phyloP scores from a whole-genome alignment of 202 grass and related monocot genomes.

The Zoysia matrella region DNA sequence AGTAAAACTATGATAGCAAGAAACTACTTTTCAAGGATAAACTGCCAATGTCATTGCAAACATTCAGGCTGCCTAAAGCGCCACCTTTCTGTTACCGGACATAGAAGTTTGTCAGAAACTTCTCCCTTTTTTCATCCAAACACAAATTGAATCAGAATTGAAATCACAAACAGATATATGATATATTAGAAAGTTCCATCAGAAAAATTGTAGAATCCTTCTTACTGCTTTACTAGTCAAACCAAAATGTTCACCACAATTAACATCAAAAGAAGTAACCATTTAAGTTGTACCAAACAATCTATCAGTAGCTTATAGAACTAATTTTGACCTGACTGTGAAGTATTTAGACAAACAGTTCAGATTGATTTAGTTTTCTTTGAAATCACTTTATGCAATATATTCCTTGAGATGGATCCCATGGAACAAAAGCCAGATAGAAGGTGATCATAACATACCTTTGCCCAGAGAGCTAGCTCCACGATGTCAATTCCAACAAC shows the following conservation, averaged over 20 bases:
- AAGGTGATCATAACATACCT: slow-evolving; percentile 55
- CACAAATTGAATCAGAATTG: neutral
- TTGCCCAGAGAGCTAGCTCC: slow-evolving; percentile 98
- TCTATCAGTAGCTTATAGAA: slow-evolving; percentile 13
- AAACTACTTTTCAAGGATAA: neutral
- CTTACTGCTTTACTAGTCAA: neutral
- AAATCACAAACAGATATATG: neutral
- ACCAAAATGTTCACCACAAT: neutral
- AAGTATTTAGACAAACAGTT: slow-evolving; percentile 8
- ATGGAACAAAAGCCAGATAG: slow-evolving; percentile 13
- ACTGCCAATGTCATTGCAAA: neutral
- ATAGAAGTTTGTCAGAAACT: neutral
- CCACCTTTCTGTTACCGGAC: neutral
- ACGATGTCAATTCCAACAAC: slow-evolving; percentile 89
- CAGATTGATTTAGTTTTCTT: slow-evolving; percentile 3
- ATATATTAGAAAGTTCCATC: neutral
- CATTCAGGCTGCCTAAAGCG: neutral
- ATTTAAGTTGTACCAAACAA: neutral
- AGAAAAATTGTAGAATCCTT: neutral
- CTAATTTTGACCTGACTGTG: neutral
- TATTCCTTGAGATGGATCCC: neutral
- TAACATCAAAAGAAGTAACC: neutral
- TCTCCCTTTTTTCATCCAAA: slow-evolving; percentile 1
- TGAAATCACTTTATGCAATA: neutral
- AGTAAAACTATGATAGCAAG: neutral